phyloP scores from a whole-genome alignment of 2,329 filamentous ascomycete species.

The Orbilia quercus region DNA sequence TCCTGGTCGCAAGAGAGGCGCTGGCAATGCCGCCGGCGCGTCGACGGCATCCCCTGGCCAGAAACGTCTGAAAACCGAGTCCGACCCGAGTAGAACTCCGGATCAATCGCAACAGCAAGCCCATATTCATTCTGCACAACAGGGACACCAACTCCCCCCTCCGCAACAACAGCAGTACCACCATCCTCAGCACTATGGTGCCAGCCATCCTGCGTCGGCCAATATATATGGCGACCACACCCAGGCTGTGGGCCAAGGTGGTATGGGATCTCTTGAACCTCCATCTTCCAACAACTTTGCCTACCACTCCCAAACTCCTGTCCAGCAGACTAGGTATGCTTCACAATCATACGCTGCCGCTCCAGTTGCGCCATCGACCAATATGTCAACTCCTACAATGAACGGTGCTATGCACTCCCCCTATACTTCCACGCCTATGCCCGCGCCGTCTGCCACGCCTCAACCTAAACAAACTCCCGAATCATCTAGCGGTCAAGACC shows the following conservation, averaged over 20 bases:
- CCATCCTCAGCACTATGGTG: conserved; percentile 47
- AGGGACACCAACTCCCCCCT: conserved; percentile 45
- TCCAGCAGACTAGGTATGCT: conserved; percentile 41
- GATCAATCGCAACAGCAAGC: conserved; percentile 52
- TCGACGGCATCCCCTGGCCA: conserved; percentile 44
- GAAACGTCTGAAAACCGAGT: conserved; percentile 47
- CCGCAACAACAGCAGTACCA: conserved; percentile 53
- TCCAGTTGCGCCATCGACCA: conserved; percentile 48
- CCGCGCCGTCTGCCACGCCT: conserved; percentile 25
- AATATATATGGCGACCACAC: conserved; percentile 42
- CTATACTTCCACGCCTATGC: conserved; percentile 38
- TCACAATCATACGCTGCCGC: conserved; percentile 45
- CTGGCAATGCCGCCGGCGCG: conserved; percentile 35
- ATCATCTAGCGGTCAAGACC: conserved; percentile 35
- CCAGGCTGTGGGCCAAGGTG: conserved; percentile 39
- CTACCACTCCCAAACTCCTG: conserved; percentile 41
- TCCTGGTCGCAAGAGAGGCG: conserved; percentile 53
- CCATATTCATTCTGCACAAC: conserved; percentile 46
- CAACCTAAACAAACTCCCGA: conserved; percentile 41
- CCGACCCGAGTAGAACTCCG: conserved; percentile 46
- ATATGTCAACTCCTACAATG: conserved; percentile 44
- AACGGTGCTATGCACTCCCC: conserved; percentile 45
- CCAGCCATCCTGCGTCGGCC: conserved; percentile 36
- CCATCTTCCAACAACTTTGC: conserved; percentile 38
- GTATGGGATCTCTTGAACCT: conserved; percentile 38